Evolutionary conservation across 1,284 basidiomycete species (phyloP).

Genomic region (Boletus albobrunnescens): DNA sequence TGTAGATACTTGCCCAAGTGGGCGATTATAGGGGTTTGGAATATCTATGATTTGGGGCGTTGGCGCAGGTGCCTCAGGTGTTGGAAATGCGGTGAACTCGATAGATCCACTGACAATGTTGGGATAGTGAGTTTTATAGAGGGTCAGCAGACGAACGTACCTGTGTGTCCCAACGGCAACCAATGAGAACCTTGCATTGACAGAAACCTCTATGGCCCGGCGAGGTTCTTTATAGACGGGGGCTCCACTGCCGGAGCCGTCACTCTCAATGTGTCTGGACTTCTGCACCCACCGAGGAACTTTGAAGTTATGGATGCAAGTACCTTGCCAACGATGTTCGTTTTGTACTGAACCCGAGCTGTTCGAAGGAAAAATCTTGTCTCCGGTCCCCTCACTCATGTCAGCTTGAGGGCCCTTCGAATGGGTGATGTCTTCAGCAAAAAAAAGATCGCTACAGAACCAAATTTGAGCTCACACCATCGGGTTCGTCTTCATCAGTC

Average conservation of each 20-base stretch:
- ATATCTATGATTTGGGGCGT: constrained; percentile 53
- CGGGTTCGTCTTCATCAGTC: constrained; percentile 7
- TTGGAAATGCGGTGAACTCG: constrained; percentile 62
- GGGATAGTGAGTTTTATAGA: constrained; percentile 2
- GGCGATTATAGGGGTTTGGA: constrained; percentile 52
- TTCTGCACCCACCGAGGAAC: constrained; percentile 75
- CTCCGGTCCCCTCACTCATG: constrained; percentile 6
- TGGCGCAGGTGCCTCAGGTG: constrained; percentile 49
- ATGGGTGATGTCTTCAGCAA: constrained; percentile 1
- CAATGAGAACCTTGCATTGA: constrained; percentile 84
- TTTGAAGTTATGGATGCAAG: constrained; percentile 64
- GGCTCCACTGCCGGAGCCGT: constrained; percentile 30
- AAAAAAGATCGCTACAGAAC: no score
- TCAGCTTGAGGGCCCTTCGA: constrained; percentile 12
- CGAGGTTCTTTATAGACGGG: constrained; percentile 60
- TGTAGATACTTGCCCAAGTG: constrained; percentile 69
- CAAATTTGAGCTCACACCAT: constrained; percentile 19
- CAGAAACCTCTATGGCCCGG: constrained; percentile 58
- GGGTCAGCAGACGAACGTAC: constrained; percentile 35
- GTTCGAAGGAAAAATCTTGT: constrained; percentile 6
- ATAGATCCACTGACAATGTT: constrained; percentile 49
- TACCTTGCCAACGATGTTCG: constrained; percentile 55
- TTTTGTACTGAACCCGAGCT: constrained; percentile 16
- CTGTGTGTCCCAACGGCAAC: constrained; percentile 78
- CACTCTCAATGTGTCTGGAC: constrained; percentile 50